phyloP scores from a whole-genome alignment of 2,329 filamentous ascomycete species.

The Cladosporium colombiae region DNA sequence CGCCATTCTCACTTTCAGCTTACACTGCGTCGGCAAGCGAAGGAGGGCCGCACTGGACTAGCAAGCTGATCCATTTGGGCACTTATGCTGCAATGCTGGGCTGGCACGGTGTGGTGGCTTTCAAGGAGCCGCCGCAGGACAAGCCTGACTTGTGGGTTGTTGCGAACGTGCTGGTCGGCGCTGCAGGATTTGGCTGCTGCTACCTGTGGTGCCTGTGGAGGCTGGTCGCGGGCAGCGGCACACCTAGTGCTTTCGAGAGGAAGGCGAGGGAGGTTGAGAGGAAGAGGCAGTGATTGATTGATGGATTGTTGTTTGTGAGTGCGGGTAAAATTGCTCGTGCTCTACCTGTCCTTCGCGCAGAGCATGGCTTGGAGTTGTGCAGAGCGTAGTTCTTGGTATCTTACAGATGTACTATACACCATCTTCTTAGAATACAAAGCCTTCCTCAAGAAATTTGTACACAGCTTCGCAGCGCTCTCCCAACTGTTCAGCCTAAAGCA shows the following conservation, averaged over 20 bases:
- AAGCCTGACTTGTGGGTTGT: conserved; percentile 97
- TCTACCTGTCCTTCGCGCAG: not conserved
- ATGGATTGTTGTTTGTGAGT: not conserved
- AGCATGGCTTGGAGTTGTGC: not conserved
- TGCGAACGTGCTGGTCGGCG: conserved; percentile 82
- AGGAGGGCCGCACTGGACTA: conserved; percentile 25
- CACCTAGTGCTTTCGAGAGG: conserved; percentile 22
- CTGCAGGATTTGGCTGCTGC: conserved; percentile 79
- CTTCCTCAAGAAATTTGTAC: not conserved
- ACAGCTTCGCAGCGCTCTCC: not conserved
- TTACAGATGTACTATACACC: conserved; percentile 15
- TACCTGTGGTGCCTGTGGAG: conserved; percentile 89
- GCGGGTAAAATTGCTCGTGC: not conserved
- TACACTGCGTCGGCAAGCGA: conserved; percentile 53
- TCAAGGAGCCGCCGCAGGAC: conserved; percentile 64
- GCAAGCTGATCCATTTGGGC: conserved; percentile 68
- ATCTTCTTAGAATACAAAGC: not conserved
- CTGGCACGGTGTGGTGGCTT: conserved; percentile 79
- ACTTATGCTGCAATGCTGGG: conserved; percentile 76
- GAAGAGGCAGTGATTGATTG: conserved; percentile 43
- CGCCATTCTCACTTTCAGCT: conserved; percentile 70
- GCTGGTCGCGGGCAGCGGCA: conserved; percentile 58
- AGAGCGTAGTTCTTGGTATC: not conserved
- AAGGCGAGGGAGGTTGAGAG: conserved; percentile 33
- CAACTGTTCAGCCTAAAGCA: not conserved